phyloP scores from a whole-genome alignment of 495 filamentous ascomycete species.

The Paragyromitra xinjiangensis region DNA sequence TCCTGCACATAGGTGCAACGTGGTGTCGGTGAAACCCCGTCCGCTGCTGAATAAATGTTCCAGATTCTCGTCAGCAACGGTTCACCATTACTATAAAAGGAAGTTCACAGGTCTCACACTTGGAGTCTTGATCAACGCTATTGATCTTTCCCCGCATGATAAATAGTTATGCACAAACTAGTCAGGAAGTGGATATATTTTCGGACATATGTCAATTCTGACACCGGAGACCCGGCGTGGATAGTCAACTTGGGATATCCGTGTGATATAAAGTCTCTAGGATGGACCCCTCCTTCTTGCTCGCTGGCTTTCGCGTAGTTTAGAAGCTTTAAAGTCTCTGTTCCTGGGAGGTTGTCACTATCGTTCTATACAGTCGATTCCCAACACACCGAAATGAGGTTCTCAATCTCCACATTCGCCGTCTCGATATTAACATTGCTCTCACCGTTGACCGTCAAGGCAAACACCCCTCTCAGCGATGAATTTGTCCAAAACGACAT shows the following conservation, averaged over 20 bases:
- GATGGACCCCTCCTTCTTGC: background rate
- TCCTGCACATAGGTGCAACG: no score
- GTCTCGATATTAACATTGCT: conserved; percentile 4
- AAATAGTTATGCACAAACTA: background rate
- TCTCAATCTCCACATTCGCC: background rate
- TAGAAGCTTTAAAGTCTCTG: background rate
- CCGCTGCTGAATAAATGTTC: background rate
- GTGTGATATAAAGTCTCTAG: background rate
- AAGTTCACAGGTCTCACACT: conserved; percentile 1
- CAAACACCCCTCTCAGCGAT: conserved; percentile 49
- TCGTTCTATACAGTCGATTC: background rate
- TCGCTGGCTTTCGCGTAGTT: background rate
- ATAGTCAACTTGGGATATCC: background rate
- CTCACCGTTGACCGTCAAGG: conserved; percentile 19
- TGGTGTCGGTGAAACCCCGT: no score
- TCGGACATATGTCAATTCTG: no score
- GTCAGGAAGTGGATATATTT: background rate
- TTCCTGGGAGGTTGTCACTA: background rate
- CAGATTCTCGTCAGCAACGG: background rate
- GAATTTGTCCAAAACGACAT: conserved; percentile 43
- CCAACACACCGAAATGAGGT: conserved; percentile 9
- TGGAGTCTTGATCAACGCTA: background rate
- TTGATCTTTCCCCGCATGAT: background rate
- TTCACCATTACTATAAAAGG: conserved; percentile 18
- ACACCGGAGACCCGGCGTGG: background rate